Percentiles rank a stretch among this genome's conserved stretches.
Conservation (phyloP, 2,329 filamentous ascomycete species). For the Alternaria sp. region DNA sequence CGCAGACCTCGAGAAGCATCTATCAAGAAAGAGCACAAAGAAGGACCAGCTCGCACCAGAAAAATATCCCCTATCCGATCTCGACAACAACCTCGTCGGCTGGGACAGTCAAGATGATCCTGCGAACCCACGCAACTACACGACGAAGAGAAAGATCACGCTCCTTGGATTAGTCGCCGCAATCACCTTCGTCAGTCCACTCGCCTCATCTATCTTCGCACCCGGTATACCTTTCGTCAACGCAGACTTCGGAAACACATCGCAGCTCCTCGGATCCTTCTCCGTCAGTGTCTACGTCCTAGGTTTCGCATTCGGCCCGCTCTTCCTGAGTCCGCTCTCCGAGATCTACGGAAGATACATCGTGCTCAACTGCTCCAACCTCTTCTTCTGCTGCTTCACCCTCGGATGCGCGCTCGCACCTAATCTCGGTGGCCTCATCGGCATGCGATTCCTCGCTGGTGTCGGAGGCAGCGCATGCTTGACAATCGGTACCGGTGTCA, state of each 20-base stretch:
- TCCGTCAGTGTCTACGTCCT: slow-evolving; percentile 46
- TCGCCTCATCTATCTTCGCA: slow-evolving; percentile 47
- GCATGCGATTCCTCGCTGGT: slow-evolving; percentile 28
- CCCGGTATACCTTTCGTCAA: slow-evolving; percentile 43
- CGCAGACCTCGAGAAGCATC: slow-evolving; percentile 39
- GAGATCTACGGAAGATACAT: slow-evolving; percentile 46
- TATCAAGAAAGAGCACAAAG: slow-evolving; percentile 38
- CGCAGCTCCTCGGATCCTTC: slow-evolving; percentile 39
- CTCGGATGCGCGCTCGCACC: slow-evolving; percentile 51
- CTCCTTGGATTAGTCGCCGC: slow-evolving; percentile 35
- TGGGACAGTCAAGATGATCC: slow-evolving; percentile 47
- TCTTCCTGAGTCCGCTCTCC: slow-evolving; percentile 43
- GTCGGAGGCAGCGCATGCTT: slow-evolving; percentile 38
- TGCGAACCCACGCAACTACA: slow-evolving; percentile 43
- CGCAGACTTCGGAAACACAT: slow-evolving; percentile 41
- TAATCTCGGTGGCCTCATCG: slow-evolving; percentile 43
- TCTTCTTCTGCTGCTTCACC: slow-evolving; percentile 61
- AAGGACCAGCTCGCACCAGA: slow-evolving; percentile 36
- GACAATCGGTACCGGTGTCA: slow-evolving; percentile 47
- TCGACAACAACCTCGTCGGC: slow-evolving; percentile 44
- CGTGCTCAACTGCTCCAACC: slow-evolving; percentile 47
- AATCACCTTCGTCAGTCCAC: slow-evolving; percentile 45
- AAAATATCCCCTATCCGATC: slow-evolving; percentile 40
- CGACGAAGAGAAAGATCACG: slow-evolving; percentile 34
- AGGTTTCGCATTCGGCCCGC: slow-evolving; percentile 42